phyloP scores from a whole-genome alignment of 2,329 filamentous ascomycete genomes.

The Fusarium musae region DNA sequence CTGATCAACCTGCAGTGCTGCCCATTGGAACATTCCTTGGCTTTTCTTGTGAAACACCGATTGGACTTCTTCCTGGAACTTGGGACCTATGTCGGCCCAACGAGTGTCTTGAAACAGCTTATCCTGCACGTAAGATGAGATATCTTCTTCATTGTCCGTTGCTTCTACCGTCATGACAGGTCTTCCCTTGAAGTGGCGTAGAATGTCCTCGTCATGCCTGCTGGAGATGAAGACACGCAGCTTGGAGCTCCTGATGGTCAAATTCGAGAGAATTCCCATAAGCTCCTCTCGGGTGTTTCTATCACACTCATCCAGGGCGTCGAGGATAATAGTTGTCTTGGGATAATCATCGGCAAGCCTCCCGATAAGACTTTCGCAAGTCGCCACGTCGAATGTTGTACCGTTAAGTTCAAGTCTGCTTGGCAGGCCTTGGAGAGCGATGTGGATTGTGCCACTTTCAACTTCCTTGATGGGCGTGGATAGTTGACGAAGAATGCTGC shows the following conservation, averaged over 20 bases:
- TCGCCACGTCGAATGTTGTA: rapidly evolving
- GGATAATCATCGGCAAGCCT: rapidly evolving
- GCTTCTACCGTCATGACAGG: rapidly evolving
- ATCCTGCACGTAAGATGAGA: rapidly evolving
- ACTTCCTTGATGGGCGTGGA: rapidly evolving
- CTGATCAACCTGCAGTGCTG: rapidly evolving
- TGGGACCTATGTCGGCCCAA: rapidly evolving
- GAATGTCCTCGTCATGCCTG: rapidly evolving
- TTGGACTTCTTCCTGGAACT: rapidly evolving
- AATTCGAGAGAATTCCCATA: rapidly evolving
- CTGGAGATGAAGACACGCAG: rapidly evolving
- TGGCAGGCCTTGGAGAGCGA: rapidly evolving
- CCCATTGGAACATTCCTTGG: background rate
- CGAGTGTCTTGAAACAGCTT: rapidly evolving
- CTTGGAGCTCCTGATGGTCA: rapidly evolving
- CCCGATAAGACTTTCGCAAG: rapidly evolving
- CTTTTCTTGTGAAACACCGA: rapidly evolving
- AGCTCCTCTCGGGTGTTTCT: background rate
- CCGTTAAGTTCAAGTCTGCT: rapidly evolving
- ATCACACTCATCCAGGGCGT: background rate
- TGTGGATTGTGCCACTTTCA: rapidly evolving
- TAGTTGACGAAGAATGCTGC: background rate
- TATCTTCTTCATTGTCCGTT: rapidly evolving
- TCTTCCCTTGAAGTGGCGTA: rapidly evolving
- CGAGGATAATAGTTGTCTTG: rapidly evolving